A percentile compares a stretch with the other conserved stretches of the same genome.
Evolutionary conservation across 208 protist species (phyloP).

Genomic region (Novymonas esmeraldas): DNA sequence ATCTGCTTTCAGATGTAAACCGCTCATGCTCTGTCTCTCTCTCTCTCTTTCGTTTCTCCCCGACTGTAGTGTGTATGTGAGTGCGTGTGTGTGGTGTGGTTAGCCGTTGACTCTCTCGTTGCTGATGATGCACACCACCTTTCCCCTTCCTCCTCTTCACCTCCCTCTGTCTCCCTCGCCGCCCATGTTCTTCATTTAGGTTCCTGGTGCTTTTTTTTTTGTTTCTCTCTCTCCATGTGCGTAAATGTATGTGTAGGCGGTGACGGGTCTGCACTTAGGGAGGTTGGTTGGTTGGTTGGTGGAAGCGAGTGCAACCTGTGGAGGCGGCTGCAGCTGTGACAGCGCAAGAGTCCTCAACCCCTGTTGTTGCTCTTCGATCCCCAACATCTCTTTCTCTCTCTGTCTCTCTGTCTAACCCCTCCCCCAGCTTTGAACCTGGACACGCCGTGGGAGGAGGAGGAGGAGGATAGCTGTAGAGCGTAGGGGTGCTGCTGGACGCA

Average conservation of each 20-base stretch:
- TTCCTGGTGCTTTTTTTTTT: conserved; percentile 7
- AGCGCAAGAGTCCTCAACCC: too few relatives aligned
- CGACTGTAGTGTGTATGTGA: background rate
- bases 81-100: background rate
- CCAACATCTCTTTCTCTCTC: too few relatives aligned
- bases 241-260: background rate
- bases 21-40: background rate
- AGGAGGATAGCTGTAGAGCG: too few relatives aligned
- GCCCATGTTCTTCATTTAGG: conserved; percentile 4
- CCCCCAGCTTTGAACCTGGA: too few relatives aligned
- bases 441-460: too few relatives aligned
- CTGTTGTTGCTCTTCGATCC: too few relatives aligned
- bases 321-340: too few relatives aligned
- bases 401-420: too few relatives aligned
- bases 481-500: too few relatives aligned
- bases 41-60: background rate
- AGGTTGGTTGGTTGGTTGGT: too few relatives aligned
- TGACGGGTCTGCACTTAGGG: too few relatives aligned
- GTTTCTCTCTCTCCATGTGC: conserved; percentile 3
- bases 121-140: background rate
- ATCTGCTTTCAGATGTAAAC: background rate
- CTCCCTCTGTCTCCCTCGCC: background rate
- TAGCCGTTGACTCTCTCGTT: background rate
- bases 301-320: too few relatives aligned
- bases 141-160: background rate